These are phyloP conservation scores for Earliella scabrosa DNA, from an alignment of 1,284 basidiomycete genomes.

Conservation along the genomic window DNA sequence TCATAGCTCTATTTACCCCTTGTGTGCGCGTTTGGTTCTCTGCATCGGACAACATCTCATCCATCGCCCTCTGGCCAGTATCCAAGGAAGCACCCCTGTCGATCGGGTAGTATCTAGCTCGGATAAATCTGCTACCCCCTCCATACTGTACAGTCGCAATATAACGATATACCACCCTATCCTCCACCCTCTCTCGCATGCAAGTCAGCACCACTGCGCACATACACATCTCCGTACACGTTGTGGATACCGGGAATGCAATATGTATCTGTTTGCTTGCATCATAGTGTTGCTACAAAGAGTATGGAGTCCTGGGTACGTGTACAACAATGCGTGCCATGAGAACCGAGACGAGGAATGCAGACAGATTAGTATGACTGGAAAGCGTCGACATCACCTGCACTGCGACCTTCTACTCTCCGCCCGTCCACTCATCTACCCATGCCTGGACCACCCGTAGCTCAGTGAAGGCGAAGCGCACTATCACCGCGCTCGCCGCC, in stretches of 20 bases:
- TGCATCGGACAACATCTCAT: conserved; percentile 15
- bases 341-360: conserved; percentile 6
- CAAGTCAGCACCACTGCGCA: no score
- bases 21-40: conserved; percentile 10
- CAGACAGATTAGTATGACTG: not conserved
- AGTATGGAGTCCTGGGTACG: conserved; percentile 16
- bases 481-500: conserved; percentile 31
- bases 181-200: not conserved
- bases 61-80: conserved; percentile 19
- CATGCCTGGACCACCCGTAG: conserved; percentile 5
- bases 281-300: conserved; percentile 29
- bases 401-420: not conserved
- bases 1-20: conserved; percentile 25
- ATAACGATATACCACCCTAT: conserved; percentile 13
- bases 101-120: conserved; percentile 1
- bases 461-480: conserved; percentile 1
- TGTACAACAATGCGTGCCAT: conserved; percentile 13
- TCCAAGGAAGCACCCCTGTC: conserved; percentile 13
- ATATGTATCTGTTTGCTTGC: conserved; percentile 16
- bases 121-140: conserved; percentile 4
- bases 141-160: conserved; percentile 14
- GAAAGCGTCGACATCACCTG: conserved; percentile 7
- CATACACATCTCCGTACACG: no score
- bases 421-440: not conserved
- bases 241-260: not conserved